A percentile compares a stretch with the other conserved stretches of the same genome.
Conservation (phyloP, 768 basidiomycete genomes). For the Holtermanniella nyarrowii region DNA sequence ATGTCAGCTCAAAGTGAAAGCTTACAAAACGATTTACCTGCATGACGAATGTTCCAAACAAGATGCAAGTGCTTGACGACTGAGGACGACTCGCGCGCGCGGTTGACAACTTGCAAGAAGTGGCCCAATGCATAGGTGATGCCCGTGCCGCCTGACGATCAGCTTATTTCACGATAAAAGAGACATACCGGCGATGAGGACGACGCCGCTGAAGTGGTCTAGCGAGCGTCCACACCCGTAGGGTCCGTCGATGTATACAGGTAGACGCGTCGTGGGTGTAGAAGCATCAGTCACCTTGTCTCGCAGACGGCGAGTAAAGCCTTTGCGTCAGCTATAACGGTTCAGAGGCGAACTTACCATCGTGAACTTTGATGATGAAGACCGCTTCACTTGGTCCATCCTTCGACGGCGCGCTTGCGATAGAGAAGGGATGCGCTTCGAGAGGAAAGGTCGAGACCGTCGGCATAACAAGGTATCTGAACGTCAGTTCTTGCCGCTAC, state of each 20-base stretch:
- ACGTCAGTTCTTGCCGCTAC: conserved; percentile 1
- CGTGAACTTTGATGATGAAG: conserved; percentile 23
- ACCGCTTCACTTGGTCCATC: conserved; percentile 9
- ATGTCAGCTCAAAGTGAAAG: no score
- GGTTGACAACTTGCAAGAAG: conserved; percentile 13
- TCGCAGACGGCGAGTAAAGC: conserved; percentile 22
- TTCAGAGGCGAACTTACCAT: conserved; percentile 8
- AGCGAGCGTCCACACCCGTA: conserved; percentile 21
- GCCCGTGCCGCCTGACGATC: conserved; percentile 16
- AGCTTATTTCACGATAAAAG: background rate
- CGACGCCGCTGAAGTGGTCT: conserved; percentile 11
- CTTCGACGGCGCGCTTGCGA: conserved; percentile 25
- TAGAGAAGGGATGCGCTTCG: conserved; percentile 37
- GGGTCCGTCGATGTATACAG: conserved; percentile 23
- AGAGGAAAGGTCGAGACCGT: conserved; percentile 28
- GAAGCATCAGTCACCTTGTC: conserved; percentile 3
- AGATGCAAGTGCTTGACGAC: conserved; percentile 21
- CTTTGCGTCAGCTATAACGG: conserved; percentile 3
- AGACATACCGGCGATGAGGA: conserved; percentile 14
- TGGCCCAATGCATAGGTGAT: conserved; percentile 17
- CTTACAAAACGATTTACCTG: conserved; percentile 16
- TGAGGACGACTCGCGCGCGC: conserved; percentile 5
- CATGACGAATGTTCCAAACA: conserved; percentile 31
- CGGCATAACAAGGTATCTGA: conserved; percentile 36
- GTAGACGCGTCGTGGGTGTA: conserved; percentile 3